Evolutionary conservation across 257 asterid genomes (phyloP), one percentile per base, ranked within the genome.

Genomic region (Echium plantagineum): DNA sequence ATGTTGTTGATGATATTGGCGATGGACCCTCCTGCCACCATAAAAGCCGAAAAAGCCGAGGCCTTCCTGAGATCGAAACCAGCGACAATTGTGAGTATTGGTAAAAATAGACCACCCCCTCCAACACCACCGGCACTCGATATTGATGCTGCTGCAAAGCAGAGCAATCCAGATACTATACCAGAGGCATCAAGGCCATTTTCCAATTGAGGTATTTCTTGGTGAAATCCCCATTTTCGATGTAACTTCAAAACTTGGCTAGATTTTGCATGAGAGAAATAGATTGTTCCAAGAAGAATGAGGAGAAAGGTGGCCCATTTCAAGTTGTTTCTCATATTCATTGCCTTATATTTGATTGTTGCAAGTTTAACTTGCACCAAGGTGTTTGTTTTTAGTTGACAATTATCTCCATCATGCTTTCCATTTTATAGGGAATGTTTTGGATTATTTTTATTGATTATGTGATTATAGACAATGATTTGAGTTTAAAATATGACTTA

Each of bases 61-160:
- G 97, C 90, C 19, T 78, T 79, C 66, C 85, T 86, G 59, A 83
- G 86, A 77, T 85, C 96, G 2, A 78, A 52, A 5, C 90, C 88
- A 51, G 88, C 80, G 9, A 85, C 62, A 26, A 86, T 66, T 0
- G 83, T 78, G 47, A 86, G 81, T 18, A 89, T 84, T 8, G 97
- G 95, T 32, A 86, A 38, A 82, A 67, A 90, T 0, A 90, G 32
- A 5, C 94, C 96, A 19, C 96, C 95, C 31, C 97, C 95, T 21
- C 97, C 97, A 30, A 86, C 73, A 15, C 97, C 97, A 2, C 94
- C 94, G n/a, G 94, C 94, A 73, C 95, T 81, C 32, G 97, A 90
- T 31, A 90, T 72, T 0, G 82, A 75, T 52, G 96, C 81, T 30
- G 96, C 93, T 52, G 71, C 1, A 70, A 78, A 86, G 63, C 88